phyloP scores from a whole-genome alignment of 306 rosid species.

The Quercus variabilis region DNA sequence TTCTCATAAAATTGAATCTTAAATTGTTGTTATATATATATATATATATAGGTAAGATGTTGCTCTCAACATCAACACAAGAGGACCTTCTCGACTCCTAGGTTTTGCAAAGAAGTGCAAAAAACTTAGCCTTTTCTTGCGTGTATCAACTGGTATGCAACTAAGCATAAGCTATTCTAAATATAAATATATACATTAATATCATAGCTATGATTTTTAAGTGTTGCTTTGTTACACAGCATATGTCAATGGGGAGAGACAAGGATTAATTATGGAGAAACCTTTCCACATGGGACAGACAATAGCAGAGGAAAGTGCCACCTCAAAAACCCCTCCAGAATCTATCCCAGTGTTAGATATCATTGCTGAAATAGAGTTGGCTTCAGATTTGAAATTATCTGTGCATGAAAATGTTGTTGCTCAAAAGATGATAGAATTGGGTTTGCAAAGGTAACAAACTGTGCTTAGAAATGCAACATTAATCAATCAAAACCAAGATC shows the following conservation, averaged over 20 bases:
- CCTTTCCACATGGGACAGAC: constrained; percentile 35
- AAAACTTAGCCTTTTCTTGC: constrained; percentile 49
- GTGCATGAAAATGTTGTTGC: constrained; percentile 15
- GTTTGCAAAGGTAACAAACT: constrained; percentile 32
- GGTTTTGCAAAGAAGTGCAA: constrained; percentile 48
- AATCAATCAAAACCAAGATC: too few relatives aligned
- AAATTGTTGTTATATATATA: too few relatives aligned
- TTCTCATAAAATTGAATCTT: too few relatives aligned
- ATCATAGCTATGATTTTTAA: too few relatives aligned
- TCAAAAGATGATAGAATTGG: constrained; percentile 54
- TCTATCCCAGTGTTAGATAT: constrained; percentile 16
- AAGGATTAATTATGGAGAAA: constrained; percentile 47
- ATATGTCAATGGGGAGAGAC: constrained; percentile 55
- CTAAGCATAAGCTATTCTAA: too few relatives aligned
- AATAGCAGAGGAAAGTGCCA: constrained; percentile 29
- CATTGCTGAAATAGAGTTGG: constrained; percentile 37
- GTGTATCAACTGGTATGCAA: constrained; percentile 45
- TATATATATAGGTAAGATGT: constrained; percentile 38
- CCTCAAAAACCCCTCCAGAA: constrained; percentile 3
- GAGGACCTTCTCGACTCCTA: constrained; percentile 37
- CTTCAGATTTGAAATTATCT: constrained; percentile 20
- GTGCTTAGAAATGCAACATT: too few relatives aligned
- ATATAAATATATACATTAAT: too few relatives aligned
- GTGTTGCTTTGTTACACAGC: constrained; percentile 18
- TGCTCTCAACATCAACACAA: too few relatives aligned